These are phyloP conservation scores for Urtica urens DNA, from an alignment of 306 rosid genomes.

Conservation along the genomic window DNA sequence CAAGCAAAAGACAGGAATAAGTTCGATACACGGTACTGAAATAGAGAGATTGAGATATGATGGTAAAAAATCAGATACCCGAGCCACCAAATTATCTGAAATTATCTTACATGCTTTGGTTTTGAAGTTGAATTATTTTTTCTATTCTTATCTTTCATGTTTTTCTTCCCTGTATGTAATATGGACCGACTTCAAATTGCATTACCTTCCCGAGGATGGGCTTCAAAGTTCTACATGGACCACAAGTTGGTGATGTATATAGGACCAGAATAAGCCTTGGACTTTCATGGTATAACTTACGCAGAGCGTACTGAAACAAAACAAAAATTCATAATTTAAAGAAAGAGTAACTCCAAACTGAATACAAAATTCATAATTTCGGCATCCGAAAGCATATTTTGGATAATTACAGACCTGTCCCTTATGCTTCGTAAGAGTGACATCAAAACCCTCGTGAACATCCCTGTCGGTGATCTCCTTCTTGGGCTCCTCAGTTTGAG, in stretches of 20 bases:
- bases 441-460: slow-evolving; percentile 76
- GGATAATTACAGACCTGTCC: slow-evolving; percentile 76
- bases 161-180: too few species aligned
- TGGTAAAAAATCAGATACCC: too few species aligned
- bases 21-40: too few species aligned
- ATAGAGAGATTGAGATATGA: too few species aligned
- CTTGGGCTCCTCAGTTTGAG: slow-evolving; percentile 72
- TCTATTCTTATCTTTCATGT: too few species aligned
- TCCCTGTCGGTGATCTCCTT: slow-evolving; percentile 78
- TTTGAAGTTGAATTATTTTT: too few species aligned
- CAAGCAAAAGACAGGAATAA: neutral
- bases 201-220: slow-evolving; percentile 93
- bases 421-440: slow-evolving; percentile 72
- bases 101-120: too few species aligned
- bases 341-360: neutral
- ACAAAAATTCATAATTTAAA: neutral
- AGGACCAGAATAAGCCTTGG: slow-evolving; percentile 85
- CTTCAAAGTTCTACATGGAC: slow-evolving; percentile 92
- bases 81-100: too few species aligned
- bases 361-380: neutral
- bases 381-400: slow-evolving; percentile 8
- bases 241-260: slow-evolving; percentile 82
- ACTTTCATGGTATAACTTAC: slow-evolving; percentile 93
- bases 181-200: slow-evolving; percentile 1
- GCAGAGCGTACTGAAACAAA: slow-evolving; percentile 66